A percentile compares a stretch with the other conserved stretches of the same genome.
These are phyloP conservation scores for Curvularia sp. DNA, from an alignment of 2,329 filamentous ascomycete species.

Conservation along the genomic window DNA sequence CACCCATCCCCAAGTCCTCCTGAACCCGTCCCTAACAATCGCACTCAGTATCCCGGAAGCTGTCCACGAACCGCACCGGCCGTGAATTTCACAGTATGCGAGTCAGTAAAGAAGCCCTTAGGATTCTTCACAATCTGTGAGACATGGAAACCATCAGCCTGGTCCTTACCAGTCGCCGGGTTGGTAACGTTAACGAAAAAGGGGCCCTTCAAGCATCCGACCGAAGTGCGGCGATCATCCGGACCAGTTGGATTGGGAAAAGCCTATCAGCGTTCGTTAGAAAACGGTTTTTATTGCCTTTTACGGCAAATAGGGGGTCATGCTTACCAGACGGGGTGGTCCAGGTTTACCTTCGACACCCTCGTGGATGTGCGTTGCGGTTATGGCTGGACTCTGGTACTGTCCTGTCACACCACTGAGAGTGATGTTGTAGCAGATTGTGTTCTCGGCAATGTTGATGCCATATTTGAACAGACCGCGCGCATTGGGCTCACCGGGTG, in stretches of 20 bases:
- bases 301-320: background rate
- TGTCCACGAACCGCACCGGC: constrained; percentile 63
- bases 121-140: constrained; percentile 61
- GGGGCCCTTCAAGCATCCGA: constrained; percentile 39
- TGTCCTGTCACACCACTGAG: constrained; percentile 58
- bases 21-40: background rate
- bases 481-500: constrained; percentile 55
- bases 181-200: constrained; percentile 46
- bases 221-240: constrained; percentile 35
- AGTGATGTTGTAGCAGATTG: constrained; percentile 61
- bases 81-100: constrained; percentile 58
- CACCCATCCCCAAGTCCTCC: background rate
- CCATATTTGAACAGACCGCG: constrained; percentile 61
- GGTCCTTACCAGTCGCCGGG: constrained; percentile 48
- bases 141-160: constrained; percentile 58
- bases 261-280: constrained; percentile 11
- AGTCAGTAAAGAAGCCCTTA: constrained; percentile 60
- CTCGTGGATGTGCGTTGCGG: constrained; percentile 65
- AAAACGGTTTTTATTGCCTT: background rate
- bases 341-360: constrained; percentile 55
- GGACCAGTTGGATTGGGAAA: constrained; percentile 48
- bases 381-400: constrained; percentile 59
- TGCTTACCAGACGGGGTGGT: constrained; percentile 56
- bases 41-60: constrained; percentile 11
- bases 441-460: constrained; percentile 57